Base-by-base conservation (phyloP, 2,329 filamentous ascomycete genomes). In the Stromatinia cepivora region DNA sequence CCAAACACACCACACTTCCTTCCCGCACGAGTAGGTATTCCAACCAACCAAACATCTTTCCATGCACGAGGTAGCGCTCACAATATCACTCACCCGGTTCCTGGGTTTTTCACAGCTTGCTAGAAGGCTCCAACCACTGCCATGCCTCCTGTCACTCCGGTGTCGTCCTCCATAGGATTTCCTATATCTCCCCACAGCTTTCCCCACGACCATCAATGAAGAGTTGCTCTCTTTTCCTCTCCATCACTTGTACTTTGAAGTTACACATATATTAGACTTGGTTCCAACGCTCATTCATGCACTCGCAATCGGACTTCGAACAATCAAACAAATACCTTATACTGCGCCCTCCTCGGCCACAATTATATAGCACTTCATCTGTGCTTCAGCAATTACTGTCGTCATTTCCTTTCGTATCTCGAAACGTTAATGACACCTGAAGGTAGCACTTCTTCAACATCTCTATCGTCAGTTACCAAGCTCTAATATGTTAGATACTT, bases 61-160 rank as follows among this genome's bases (percentile, higher is more conserved):
- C 50, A 50, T 67, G 45, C 11, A 34, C 17, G 45, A 61, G 45
- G 54, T 61, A 20, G 65, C 54, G 61, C 54, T 67, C 54, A 36
- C 65, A 50, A 67, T 61, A 61, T 58, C 56, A 46, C 54, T 67
- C 65, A 67, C 65, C 65, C 65, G 65, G 65, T 67, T 67, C 65
- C 56, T 67, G 65, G 65, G 65, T 61, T 46, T 67, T 61, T 50
- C 53, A 50, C 31, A 67, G 52, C 53, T 67, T 67, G 42, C n/a
- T 61, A 50, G 45, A n/a, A 59, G 34, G 17, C 62, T 42, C 28
- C 52, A 22, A 46, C 39, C 63, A 53, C 46, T 42, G 46, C 54
- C n/a, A 67, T 67, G 65, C 36, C 36, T 58, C 42, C 39, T 50
- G n/a, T 67, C 34, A 31, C 22, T 61, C 56, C 34, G 45, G 65